A percentile compares a stretch with the other conserved stretches of the same genome.
Evolutionary conservation across 2,329 filamentous ascomycete genomes (phyloP).

Genomic region (Macroventuria anomochaeta): DNA sequence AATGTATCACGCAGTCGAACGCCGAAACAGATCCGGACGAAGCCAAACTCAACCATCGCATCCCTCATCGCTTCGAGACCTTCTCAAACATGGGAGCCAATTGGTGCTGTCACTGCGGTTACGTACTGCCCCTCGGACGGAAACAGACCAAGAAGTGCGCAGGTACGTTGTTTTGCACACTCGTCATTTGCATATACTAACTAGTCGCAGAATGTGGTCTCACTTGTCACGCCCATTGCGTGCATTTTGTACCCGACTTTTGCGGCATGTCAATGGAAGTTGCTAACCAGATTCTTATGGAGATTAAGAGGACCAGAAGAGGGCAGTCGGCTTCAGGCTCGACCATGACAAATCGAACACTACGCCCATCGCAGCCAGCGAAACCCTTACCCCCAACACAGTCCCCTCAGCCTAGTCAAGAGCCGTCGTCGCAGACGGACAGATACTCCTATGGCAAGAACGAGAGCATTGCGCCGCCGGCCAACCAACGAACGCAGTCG

Average conservation of each 20-base stretch:
- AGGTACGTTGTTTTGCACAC: constrained; percentile 60
- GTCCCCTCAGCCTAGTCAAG: constrained; percentile 47
- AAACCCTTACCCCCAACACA: constrained; percentile 53
- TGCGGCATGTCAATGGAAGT: constrained; percentile 99
- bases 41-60: constrained; percentile 99
- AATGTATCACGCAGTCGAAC: constrained; percentile 99
- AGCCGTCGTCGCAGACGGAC: constrained; percentile 38
- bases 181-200: constrained; percentile 22
- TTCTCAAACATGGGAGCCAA: constrained; percentile 98
- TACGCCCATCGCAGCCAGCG: constrained; percentile 46
- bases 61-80: constrained; percentile 95
- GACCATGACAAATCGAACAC: constrained; percentile 53
- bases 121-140: constrained; percentile 90
- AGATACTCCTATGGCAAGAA: constrained; percentile 18
- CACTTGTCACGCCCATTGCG: constrained; percentile 88
- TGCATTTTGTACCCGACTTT: constrained; percentile 96
- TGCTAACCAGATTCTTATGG: constrained; percentile 90
- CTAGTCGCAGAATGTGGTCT: constrained; percentile 78
- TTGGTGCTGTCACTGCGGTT: constrained; percentile 99
- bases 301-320: constrained; percentile 80
- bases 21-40: constrained; percentile 98
- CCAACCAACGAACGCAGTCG: constrained; percentile 49
- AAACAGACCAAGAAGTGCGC: constrained; percentile 94
- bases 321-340: constrained; percentile 62
- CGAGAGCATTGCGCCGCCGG: constrained; percentile 41